Percentiles rank a stretch among this genome's conserved stretches.
These are phyloP conservation scores for Staphylotrichum tortipilum DNA, from an alignment of 495 filamentous ascomycete species.

Conservation along the genomic window DNA sequence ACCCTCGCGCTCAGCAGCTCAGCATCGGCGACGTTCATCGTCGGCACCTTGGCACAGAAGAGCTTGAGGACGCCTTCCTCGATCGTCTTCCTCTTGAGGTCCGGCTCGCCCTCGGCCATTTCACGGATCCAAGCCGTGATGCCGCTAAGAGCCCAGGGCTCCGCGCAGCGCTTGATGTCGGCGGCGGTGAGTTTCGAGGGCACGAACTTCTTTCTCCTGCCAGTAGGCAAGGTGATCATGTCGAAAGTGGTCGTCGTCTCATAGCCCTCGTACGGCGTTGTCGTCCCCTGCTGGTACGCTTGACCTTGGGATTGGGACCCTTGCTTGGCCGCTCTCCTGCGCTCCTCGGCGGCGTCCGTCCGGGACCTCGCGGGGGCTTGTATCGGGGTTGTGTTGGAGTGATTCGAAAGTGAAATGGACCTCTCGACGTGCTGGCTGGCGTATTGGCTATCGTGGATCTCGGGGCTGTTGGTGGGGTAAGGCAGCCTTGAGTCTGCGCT, in stretches of 20 bases:
- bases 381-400: conserved; percentile 71
- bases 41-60: conserved; percentile 93
- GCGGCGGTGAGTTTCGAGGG: conserved; percentile 75
- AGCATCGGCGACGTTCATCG: conserved; percentile 97
- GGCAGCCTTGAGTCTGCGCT: conserved; percentile 33
- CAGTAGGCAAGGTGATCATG: conserved; percentile 60
- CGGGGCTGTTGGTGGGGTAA: conserved; percentile 22
- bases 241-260: conserved; percentile 50
- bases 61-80: conserved; percentile 80
- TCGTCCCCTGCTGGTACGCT: conserved; percentile 33
- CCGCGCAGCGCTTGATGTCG: conserved; percentile 77
- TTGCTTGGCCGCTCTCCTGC: conserved; percentile 50
- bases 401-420: conserved; percentile 74
- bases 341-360: conserved; percentile 75
- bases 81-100: conserved; percentile 74
- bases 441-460: conserved; percentile 22
- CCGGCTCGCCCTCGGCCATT: conserved; percentile 73
- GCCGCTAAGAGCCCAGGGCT: conserved; percentile 92
- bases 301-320: conserved; percentile 46
- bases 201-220: conserved; percentile 68
- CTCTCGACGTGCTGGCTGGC: conserved; percentile 56
- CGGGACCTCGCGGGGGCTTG: conserved; percentile 80
- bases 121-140: conserved; percentile 78
- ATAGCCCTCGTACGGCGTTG: conserved; percentile 39
- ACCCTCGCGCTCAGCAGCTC: conserved; percentile 76